phyloP scores from a whole-genome alignment of 2,329 filamentous ascomycete genomes.

The Monosporascus sp. region DNA sequence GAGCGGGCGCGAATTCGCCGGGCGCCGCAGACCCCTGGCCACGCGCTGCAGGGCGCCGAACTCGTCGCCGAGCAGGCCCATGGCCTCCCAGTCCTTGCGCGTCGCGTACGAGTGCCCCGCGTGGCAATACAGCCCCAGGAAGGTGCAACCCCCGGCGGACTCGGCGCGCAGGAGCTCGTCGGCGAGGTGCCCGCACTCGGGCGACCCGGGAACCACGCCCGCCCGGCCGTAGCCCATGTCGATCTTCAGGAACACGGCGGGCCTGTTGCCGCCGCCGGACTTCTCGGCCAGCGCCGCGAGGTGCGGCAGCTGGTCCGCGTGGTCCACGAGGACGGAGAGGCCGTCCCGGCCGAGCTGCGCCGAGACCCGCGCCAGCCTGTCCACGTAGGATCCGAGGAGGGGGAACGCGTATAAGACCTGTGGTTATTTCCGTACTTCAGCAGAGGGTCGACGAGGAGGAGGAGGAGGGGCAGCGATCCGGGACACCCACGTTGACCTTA shows the following conservation, averaged over 20 bases:
- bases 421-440: conserved; percentile 3
- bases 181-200: conserved; percentile 42
- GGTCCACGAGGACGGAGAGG: conserved; percentile 65
- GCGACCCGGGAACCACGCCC: conserved; percentile 52
- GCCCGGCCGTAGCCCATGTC: conserved; percentile 70
- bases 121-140: conserved; percentile 69
- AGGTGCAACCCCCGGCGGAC: conserved; percentile 27
- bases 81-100: conserved; percentile 48
- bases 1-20: conserved; percentile 21
- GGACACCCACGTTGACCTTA: conserved; percentile 49
- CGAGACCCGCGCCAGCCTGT: conserved; percentile 54
- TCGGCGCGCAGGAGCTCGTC: conserved; percentile 37
- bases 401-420: conserved; percentile 70
- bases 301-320: conserved; percentile 52
- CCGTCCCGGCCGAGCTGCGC: conserved; percentile 48
- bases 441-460: background rate
- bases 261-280: conserved; percentile 39
- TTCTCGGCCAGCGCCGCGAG: conserved; percentile 37
- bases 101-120: conserved; percentile 66
- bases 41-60: conserved; percentile 48
- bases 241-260: conserved; percentile 65
- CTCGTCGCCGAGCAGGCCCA: conserved; percentile 55
- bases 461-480: background rate
- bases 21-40: conserved; percentile 31
- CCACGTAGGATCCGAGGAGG: conserved; percentile 53